Evolutionary conservation across 352 stramenopile species (phyloP), one percentile per base, ranked within the genome.

Genomic region (Globisporangium splendens): DNA sequence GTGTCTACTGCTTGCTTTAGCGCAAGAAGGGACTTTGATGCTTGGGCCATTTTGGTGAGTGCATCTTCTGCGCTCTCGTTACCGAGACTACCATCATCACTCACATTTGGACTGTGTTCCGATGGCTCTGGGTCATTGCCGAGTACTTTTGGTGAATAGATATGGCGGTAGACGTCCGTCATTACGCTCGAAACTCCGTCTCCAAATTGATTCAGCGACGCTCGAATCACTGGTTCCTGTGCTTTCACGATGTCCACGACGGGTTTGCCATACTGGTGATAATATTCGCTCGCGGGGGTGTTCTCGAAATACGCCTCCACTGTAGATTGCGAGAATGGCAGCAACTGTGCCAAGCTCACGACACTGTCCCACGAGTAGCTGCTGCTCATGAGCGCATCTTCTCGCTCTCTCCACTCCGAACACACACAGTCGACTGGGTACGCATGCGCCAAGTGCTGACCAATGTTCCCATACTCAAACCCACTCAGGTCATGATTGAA

Each of bases 401-500:
- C 68, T 14, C 73, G 66, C 28, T 61, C 21, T 21, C 68, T 77
- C 75, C 75, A 85, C 46, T 79, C 73, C 15, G 47, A 59, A 33
- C 75, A 85, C 42, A 85, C 80, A 52, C 68, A 82, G 15, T 52
- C 44, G 8, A 73, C 53, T 11, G 63, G 24, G 50, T 85, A 65
- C 15, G 66, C 66, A 38, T 75, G 68, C 5, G 39, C 39, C 31
- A 55, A 31, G 58, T 77, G 77, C 10, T 63, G 61, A 38, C 56
- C 55, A 13, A 77, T 50, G 17, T 44, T 61, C 22, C 56, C 59
- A 28, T 74, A 61, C 20, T 66, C 68, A 31, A 84, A 81, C 17
- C 44, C 49, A 14, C 72, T 50, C 17, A 84, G 59, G 33, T 79
- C 64, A 22, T 68, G 49, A 20, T 63, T 65, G 49, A 81, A 20